Conservation (phyloP, 2,329 filamentous ascomycete genomes). For the Colletotrichum tofieldiae region DNA sequence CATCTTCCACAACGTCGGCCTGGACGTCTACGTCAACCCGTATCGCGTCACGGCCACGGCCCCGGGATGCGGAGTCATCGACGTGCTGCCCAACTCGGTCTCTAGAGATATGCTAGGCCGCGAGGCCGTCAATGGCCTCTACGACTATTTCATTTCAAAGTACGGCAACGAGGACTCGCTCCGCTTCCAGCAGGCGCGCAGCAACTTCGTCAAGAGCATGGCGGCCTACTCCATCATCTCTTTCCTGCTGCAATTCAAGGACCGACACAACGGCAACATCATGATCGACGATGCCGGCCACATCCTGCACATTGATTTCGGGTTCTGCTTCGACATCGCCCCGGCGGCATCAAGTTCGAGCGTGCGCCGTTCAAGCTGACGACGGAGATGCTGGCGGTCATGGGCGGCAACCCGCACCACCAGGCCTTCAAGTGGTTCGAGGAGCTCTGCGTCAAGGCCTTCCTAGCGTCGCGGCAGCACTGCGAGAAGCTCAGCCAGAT, state of each 20-base stretch:
- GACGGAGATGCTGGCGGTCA: slow-evolving; percentile 97
- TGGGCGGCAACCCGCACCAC: slow-evolving; percentile 88
- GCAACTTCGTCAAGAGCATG: slow-evolving; percentile 99
- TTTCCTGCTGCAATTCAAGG: slow-evolving; percentile 98
- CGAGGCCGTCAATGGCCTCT: slow-evolving; percentile 96
- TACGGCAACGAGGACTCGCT: slow-evolving; percentile 97
- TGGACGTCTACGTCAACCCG: slow-evolving; percentile 97
- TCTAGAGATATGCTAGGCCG: slow-evolving; percentile 98
- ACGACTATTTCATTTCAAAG: slow-evolving; percentile 98
- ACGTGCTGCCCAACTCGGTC: slow-evolving; percentile 97
- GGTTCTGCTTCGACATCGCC: slow-evolving; percentile 99
- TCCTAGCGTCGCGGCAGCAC: slow-evolving; percentile 89
- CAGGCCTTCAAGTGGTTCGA: slow-evolving; percentile 97
- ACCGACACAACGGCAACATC: slow-evolving; percentile 99
- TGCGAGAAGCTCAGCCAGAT: slow-evolving; percentile 91
- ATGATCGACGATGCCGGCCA: slow-evolving; percentile 99
- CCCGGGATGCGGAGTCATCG: slow-evolving; percentile 97
- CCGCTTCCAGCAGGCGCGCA: slow-evolving; percentile 93
- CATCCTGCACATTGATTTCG: slow-evolving; percentile 98
- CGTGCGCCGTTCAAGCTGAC: slow-evolving; percentile 98
- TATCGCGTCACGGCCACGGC: slow-evolving; percentile 98
- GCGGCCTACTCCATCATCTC: slow-evolving; percentile 98
- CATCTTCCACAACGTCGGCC: slow-evolving; percentile 94
- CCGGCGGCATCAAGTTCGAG: slow-evolving; percentile 97
- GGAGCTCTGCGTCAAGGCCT: slow-evolving; percentile 95